These are phyloP conservation scores for Delonix regia DNA, from an alignment of 306 rosid species.

Conservation along the genomic window DNA sequence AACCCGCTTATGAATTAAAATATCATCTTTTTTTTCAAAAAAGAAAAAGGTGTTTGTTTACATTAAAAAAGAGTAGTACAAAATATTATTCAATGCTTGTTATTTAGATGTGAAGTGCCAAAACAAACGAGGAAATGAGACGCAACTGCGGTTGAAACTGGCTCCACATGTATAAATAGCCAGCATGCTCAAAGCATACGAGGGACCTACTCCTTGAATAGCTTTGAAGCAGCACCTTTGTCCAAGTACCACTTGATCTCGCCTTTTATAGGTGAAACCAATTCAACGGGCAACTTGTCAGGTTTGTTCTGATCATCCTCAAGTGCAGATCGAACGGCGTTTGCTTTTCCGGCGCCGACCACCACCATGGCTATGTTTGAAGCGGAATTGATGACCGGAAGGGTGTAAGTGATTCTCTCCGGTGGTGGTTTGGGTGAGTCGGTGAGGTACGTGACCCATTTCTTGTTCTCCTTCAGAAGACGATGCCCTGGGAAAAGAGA, in stretches of 20 bases:
- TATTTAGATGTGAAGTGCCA: neutral
- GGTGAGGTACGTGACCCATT: constrained; percentile 58
- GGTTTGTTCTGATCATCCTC: constrained; percentile 39
- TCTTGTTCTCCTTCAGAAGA: constrained; percentile 53
- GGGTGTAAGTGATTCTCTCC: constrained; percentile 65
- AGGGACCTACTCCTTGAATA: constrained; percentile 28
- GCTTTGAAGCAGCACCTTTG: constrained; percentile 70
- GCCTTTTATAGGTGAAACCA: constrained; percentile 53
- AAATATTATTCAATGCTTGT: neutral
- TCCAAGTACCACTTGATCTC: constrained; percentile 69
- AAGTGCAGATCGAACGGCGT: constrained; percentile 50
- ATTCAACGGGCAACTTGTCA: constrained; percentile 52
- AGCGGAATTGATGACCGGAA: constrained; percentile 67
- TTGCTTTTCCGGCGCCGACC: constrained; percentile 54
- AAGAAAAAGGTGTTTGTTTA: neutral
- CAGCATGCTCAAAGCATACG: neutral
- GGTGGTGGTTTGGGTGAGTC: constrained; percentile 77
- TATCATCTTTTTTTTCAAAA: too few relatives aligned
- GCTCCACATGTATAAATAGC: neutral
- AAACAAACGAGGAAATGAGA: too few relatives aligned
- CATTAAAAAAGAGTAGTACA: neutral
- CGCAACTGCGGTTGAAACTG: neutral
- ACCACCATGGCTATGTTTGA: constrained; percentile 58
- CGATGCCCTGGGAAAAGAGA: constrained; percentile 72
- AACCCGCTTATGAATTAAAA: too few relatives aligned